Evolutionary conservation across 352 stramenopile genomes (phyloP).

Genomic region (Phytopythium kandeliae): DNA sequence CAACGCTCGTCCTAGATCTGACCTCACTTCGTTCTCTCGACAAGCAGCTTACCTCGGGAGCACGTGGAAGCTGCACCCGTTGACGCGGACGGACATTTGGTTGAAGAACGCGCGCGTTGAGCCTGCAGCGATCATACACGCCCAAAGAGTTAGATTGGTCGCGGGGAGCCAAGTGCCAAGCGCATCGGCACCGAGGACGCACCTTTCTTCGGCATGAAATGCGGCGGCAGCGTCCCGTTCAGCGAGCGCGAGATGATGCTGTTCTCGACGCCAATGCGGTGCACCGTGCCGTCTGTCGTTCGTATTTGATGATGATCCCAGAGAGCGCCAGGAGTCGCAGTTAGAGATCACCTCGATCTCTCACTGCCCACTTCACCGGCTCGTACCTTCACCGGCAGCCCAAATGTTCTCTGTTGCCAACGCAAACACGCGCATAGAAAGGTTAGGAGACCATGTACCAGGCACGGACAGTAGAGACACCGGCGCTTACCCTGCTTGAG

Average conservation of each 20-base stretch:
- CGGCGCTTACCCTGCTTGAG: conserved; percentile 56
- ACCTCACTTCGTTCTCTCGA: too few relatives aligned
- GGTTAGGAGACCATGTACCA: too few relatives aligned
- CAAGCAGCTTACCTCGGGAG: conserved; percentile 34
- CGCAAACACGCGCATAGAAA: too few relatives aligned
- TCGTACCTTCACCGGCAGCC: conserved; percentile 47
- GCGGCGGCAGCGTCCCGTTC: conserved; percentile 36
- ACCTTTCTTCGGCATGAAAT: conserved; percentile 58
- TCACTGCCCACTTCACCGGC: not conserved
- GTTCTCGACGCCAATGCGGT: conserved; percentile 78
- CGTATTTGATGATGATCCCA: not conserved
- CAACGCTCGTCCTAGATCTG: too few relatives aligned
- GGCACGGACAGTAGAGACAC: not conserved
- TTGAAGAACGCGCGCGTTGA: conserved; percentile 77
- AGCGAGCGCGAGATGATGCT: conserved; percentile 68
- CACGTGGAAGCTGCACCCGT: conserved; percentile 82
- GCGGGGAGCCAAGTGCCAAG: too few relatives aligned
- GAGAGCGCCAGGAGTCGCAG: not conserved
- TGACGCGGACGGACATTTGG: conserved; percentile 82
- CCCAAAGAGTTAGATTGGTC: not conserved
- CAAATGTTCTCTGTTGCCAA: conserved; percentile 69
- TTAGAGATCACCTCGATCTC: not conserved
- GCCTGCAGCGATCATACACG: conserved; percentile 2
- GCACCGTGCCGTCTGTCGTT: conserved; percentile 61
- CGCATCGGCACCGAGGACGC: not conserved